Base-by-base conservation (phyloP, 2,329 filamentous ascomycete genomes). In the Ophiostoma sp. region DNA sequence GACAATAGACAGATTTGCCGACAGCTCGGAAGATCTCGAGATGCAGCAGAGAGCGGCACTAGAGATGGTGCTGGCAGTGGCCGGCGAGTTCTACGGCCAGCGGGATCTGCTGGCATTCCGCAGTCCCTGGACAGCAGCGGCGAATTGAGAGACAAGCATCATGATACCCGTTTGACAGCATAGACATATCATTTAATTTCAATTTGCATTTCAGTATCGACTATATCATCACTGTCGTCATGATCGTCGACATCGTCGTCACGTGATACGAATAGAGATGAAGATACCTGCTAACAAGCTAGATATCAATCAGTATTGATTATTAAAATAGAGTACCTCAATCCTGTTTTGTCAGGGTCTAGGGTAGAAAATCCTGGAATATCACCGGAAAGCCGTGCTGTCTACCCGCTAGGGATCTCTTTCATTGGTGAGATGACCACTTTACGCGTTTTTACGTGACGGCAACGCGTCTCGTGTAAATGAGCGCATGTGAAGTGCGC, bases 31-130 rank as follows among this genome's bases (percentile, higher is more conserved):
- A 27, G 27, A 80, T n/a, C 76, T 76, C 52, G 79, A 78, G 52
- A 77, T 81, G 74, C 86, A 84, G 75, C 82, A 82, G 80, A 82
- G 85, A 41, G 89, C 87, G n/a, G 93, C 92, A 55, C 82, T 97
- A 45, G 93, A 96, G 78, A 96, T 96, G 92, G 91, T 97, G 67
- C 81, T 97, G 73, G 95, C 91, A 0, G 84, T 97, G 47, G 89
- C 90, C 64, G 93, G 92, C 73, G 93, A 97, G 78, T 87, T 91
- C 72, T 98, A 93, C 78, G 93, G 94, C 1, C 94, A 98, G 78
- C 84, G 89, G 72, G 94, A 98, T 77, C 78, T 97, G 71, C 83
- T 97, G 65, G 87, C 90, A 74, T 90, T 89, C 71, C 85, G 92
- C 69, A 85, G 89, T 70, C 84, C 85, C 4, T 87, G 70, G 71